Evolutionary conservation across 345 rosid genomes (phyloP).

Genomic region (Gossypium herbaceum): DNA sequence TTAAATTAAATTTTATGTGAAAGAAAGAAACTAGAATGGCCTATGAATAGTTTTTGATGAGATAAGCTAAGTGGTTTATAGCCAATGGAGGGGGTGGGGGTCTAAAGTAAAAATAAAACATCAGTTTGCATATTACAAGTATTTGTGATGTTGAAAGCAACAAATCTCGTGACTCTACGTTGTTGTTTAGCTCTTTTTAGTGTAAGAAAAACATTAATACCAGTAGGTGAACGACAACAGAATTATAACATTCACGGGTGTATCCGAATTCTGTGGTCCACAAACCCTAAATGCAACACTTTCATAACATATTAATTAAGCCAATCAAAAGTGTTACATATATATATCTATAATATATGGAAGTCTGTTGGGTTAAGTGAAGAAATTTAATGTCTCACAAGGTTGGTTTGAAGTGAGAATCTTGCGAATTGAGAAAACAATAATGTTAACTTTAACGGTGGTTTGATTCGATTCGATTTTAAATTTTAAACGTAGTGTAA

Average conservation of each 20-base stretch:
- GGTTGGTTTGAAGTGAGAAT: no score
- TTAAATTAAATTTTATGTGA: no score
- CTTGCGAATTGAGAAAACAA: no score
- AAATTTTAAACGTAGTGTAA: no score
- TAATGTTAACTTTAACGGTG: no score
- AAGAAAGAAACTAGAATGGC: no score
- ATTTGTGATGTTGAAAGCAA: slow-evolving; percentile 21
- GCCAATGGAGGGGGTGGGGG: background rate
- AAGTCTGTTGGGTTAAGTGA: no score
- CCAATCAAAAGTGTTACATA: background rate
- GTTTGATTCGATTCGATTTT: no score
- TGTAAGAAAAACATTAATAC: slow-evolving; percentile 8
- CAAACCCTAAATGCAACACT: background rate
- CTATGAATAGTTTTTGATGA: no score
- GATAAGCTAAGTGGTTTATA: background rate
- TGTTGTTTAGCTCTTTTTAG: slow-evolving; percentile 52
- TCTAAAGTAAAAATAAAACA: no score
- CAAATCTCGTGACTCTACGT: slow-evolving; percentile 66
- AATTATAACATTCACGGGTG: slow-evolving; percentile 49
- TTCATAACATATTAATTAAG: background rate
- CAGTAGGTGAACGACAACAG: slow-evolving; percentile 31
- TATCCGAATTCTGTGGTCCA: slow-evolving; percentile 24
- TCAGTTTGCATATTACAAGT: background rate
- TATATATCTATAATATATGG: no score
- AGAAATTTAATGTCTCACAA: no score